phyloP scores from a whole-genome alignment of 176 grass and related monocot species.

The Oryza nivara region DNA sequence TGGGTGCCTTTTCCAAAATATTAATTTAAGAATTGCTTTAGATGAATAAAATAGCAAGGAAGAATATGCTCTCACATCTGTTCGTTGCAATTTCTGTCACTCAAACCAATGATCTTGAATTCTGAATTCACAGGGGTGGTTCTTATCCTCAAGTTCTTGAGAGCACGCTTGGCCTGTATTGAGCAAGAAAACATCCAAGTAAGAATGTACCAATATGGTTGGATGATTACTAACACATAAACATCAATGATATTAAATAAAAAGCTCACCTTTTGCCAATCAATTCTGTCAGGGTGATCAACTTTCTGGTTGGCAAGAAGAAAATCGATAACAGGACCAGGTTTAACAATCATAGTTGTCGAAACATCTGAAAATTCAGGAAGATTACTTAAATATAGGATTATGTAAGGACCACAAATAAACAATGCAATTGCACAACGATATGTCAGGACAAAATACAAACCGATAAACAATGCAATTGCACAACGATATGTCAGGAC shows the following conservation, averaged over 20 bases:
- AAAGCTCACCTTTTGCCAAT: conserved; percentile 69
- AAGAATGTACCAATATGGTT: neutral
- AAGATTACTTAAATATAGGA: conserved; percentile 22
- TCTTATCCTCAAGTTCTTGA: conserved; percentile 75
- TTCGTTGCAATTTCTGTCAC: conserved; percentile 67
- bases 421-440: neutral
- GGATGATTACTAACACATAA: neutral
- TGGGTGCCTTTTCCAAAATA: neutral
- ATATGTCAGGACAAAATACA: too few relatives aligned
- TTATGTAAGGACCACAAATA: neutral
- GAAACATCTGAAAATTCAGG: conserved; percentile 68
- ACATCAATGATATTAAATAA: conserved; percentile 11
- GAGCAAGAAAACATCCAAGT: conserved; percentile 15
- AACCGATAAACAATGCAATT: neutral
- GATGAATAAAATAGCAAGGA: neutral
- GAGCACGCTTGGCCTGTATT: conserved; percentile 61
- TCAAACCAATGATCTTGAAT: conserved; percentile 86
- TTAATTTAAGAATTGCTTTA: neutral
- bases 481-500: neutral
- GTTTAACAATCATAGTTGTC: conserved; percentile 91
- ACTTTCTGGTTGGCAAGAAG: conserved; percentile 80
- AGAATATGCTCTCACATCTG: conserved; percentile 49
- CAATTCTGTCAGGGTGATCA: conserved; percentile 56
- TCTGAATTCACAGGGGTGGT: conserved; percentile 60
- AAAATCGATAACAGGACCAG: conserved; percentile 85